A percentile compares a stretch with the other conserved stretches of the same genome.
These are phyloP conservation scores for Colletotrichum lini DNA, from an alignment of 2,329 filamentous ascomycete species.

Conservation along the genomic window DNA sequence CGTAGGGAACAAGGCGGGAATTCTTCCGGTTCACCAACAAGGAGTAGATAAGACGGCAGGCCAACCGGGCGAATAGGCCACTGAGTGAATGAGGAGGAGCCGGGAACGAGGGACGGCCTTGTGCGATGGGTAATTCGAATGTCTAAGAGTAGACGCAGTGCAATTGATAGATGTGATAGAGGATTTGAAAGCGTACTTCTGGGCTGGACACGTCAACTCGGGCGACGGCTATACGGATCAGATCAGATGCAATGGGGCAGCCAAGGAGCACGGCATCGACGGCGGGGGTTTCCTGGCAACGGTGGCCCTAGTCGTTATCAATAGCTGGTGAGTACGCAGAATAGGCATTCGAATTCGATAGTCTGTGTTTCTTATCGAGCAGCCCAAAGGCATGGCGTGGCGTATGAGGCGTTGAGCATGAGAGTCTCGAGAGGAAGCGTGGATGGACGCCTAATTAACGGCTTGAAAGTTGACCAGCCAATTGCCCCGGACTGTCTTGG, in stretches of 20 bases:
- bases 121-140: constrained; percentile 20
- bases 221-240: background rate
- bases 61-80: background rate
- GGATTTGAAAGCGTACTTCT: background rate
- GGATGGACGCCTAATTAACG: background rate
- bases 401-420: background rate
- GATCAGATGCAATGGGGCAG: background rate
- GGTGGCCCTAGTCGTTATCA: background rate
- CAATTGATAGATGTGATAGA: background rate
- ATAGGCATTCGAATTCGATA: background rate
- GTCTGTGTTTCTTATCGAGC: constrained; percentile 5
- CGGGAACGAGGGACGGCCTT: background rate
- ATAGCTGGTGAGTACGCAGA: background rate
- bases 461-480: background rate
- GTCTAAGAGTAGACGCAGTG: constrained; percentile 10
- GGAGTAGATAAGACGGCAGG: constrained; percentile 26
- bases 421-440: background rate
- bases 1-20: constrained; percentile 23
- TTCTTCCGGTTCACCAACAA: constrained; percentile 32
- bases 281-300: background rate
- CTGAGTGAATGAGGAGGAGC: background rate
- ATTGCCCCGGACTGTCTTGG: background rate
- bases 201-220: background rate
- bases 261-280: background rate
- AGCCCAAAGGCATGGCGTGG: background rate